A percentile compares a stretch with the other conserved stretches of the same genome.
Conservation (phyloP, 106 monocot genomes). For the Agapanthus africanus region DNA sequence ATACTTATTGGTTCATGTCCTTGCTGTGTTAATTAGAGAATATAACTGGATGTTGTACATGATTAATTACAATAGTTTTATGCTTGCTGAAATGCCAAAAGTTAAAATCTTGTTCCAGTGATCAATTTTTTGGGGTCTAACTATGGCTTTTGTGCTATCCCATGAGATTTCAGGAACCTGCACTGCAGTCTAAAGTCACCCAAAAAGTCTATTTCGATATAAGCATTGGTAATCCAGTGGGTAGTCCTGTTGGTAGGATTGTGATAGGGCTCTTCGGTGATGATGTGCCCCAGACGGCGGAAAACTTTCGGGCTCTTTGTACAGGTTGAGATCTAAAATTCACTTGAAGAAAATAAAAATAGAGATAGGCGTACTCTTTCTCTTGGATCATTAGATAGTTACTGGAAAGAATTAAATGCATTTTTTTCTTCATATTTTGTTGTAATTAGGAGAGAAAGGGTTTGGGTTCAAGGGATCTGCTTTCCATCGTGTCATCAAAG, state of each 20-base stretch:
- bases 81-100: neutral
- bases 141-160: neutral
- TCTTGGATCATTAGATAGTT: neutral
- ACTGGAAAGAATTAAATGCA: neutral
- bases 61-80: neutral
- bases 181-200: conserved; percentile 73
- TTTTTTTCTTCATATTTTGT: neutral
- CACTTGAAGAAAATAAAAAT: neutral
- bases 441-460: conserved; percentile 68
- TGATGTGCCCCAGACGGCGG: conserved; percentile 86
- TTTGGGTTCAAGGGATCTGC: conserved; percentile 88
- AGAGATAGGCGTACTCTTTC: neutral
- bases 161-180: conserved; percentile 39
- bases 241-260: conserved; percentile 59
- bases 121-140: neutral
- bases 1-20: neutral
- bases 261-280: conserved; percentile 92
- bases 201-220: conserved; percentile 90
- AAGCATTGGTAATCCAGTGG: conserved; percentile 74
- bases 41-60: neutral
- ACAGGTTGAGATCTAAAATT: conserved; percentile 42
- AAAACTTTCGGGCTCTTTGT: conserved; percentile 92
- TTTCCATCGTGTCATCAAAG: conserved; percentile 94
- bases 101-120: neutral
- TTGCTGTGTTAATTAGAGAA: neutral